Base-by-base conservation (phyloP, 2,329 filamentous ascomycete species). In the Fusarium poae region DNA sequence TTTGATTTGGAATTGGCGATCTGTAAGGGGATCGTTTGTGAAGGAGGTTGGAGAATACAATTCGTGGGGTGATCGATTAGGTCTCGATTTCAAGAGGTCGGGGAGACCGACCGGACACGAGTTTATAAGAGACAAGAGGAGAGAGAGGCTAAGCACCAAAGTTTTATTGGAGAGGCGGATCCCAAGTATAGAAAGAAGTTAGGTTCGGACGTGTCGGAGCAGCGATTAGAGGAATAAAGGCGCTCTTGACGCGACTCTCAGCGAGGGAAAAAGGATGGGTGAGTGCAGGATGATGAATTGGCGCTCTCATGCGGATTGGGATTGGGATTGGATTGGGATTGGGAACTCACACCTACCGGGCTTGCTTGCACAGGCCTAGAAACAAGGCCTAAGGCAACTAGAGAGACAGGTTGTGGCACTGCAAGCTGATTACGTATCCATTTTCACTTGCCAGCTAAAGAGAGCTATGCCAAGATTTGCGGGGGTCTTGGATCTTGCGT, bases 361-460 rank as follows among this genome's bases (percentile, higher is more conserved):
- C 48, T 39, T 37, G 34, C 48, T 37, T 27, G 23, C 23, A 50
- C 48, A 50, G 35, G 46, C 32, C 52, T 44, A 49, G 50, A 65
- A 55, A 56, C 66, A 69, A 63, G 65, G 65, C 57, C 65, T 45
- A 66, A 64, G 52, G 55, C 57, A 39, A 25, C 40, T 43, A 25
- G 18, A 53, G 45, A 51, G 49, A 50, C 30, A 23, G 29, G 52
- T 45, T 67, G 67, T 70, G 67, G 67, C 67, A 63, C 62, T 67
- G 67, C 67, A 59, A 37, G 57, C 52, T 69, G 62, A 70, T 70
- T 70, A 70, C 67, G 67, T 70, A 70, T 70, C 45, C 66, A 63
- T 69, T 70, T 67, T 54, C 52, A 70, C 61, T 58, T 58, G 52
- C 57, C 56, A 68, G 44, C 66, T 18, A 52, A 69, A 65, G 37